phyloP scores from a whole-genome alignment of 2,329 filamentous ascomycete species.

The Tetracladium maxilliforme region DNA sequence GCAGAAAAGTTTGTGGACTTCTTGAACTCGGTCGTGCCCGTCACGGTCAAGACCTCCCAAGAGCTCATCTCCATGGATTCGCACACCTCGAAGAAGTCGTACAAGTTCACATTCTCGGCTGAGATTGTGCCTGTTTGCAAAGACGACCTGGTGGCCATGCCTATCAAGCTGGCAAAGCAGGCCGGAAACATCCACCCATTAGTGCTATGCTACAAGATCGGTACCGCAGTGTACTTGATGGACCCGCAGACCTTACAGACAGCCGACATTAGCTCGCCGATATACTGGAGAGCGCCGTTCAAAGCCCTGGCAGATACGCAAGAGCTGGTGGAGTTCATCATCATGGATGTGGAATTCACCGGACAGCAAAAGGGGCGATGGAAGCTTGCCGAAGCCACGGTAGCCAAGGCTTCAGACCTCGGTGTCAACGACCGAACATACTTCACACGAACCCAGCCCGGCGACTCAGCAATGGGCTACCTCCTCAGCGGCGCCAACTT shows the following conservation, averaged over 20 bases:
- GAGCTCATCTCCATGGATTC: constrained; percentile 88
- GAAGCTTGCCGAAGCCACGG: constrained; percentile 73
- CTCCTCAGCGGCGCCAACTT: constrained; percentile 80
- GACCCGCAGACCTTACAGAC: constrained; percentile 87
- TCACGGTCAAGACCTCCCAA: constrained; percentile 70
- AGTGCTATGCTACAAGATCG: constrained; percentile 73
- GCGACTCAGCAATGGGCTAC: constrained; percentile 93
- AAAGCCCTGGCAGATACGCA: constrained; percentile 67
- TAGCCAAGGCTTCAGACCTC: constrained; percentile 76
- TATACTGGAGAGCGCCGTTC: constrained; percentile 91
- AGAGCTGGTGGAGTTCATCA: constrained; percentile 79
- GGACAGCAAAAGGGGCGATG: constrained; percentile 67
- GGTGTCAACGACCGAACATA: constrained; percentile 78
- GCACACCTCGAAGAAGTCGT: constrained; percentile 80
- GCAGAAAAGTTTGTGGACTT: constrained; percentile 91
- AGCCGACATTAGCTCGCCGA: constrained; percentile 63
- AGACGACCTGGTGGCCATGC: constrained; percentile 88
- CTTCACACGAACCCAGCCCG: constrained; percentile 76
- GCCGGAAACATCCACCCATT: constrained; percentile 82
- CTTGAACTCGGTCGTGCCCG: constrained; percentile 65
- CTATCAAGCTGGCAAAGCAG: constrained; percentile 75
- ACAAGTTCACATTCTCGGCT: constrained; percentile 86
- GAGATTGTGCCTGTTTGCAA: constrained; percentile 93
- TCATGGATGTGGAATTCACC: constrained; percentile 83
- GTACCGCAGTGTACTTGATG: constrained; percentile 77